A percentile compares a stretch with the other conserved stretches of the same genome.
phyloP scores from a whole-genome alignment of 345 rosid species.

The Aquilaria yunnanensis region DNA sequence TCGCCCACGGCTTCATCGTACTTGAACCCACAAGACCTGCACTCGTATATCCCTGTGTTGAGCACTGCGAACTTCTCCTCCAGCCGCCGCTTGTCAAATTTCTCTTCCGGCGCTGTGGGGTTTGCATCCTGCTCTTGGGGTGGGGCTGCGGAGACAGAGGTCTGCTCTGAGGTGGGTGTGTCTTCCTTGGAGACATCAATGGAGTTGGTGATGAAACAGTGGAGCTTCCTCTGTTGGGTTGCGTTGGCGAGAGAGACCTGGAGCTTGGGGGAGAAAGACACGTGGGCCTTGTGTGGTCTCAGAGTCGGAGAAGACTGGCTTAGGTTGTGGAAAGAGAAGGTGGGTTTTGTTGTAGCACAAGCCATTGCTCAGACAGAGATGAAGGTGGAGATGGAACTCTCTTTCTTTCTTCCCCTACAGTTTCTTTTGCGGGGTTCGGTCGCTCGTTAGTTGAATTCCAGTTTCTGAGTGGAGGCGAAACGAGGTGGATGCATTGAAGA shows the following conservation, averaged over 20 bases:
- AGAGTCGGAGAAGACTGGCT: slow-evolving; percentile 21
- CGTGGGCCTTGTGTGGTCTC: slow-evolving; percentile 9
- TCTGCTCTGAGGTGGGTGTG: slow-evolving; percentile 27
- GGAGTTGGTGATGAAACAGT: slow-evolving; percentile 27
- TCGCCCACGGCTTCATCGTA: slow-evolving; percentile 90
- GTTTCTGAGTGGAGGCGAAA: slow-evolving; percentile 34
- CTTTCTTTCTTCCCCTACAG: not conserved
- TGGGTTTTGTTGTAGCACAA: slow-evolving; percentile 50
- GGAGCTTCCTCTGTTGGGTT: slow-evolving; percentile 18
- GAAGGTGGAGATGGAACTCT: not conserved
- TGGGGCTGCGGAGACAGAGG: slow-evolving; percentile 7
- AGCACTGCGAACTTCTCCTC: slow-evolving; percentile 94
- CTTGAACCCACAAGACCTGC: slow-evolving; percentile 89
- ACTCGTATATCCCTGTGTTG: slow-evolving; percentile 93
- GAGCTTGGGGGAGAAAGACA: slow-evolving; percentile 20
- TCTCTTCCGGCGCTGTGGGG: slow-evolving; percentile 3
- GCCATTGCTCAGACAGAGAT: slow-evolving; percentile 36
- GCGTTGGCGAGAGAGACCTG: slow-evolving; percentile 10
- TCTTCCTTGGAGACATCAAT: slow-evolving; percentile 76
- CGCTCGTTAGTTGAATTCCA: not conserved
- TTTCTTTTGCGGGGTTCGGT: not conserved
- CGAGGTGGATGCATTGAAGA: slow-evolving; percentile 29
- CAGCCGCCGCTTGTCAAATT: slow-evolving; percentile 41
- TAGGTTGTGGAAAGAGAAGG: slow-evolving; percentile 54
- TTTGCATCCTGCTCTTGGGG: slow-evolving; percentile 9